phyloP scores from a whole-genome alignment of 2,329 filamentous ascomycete species.

The Chrysosphaeria jannelii region DNA sequence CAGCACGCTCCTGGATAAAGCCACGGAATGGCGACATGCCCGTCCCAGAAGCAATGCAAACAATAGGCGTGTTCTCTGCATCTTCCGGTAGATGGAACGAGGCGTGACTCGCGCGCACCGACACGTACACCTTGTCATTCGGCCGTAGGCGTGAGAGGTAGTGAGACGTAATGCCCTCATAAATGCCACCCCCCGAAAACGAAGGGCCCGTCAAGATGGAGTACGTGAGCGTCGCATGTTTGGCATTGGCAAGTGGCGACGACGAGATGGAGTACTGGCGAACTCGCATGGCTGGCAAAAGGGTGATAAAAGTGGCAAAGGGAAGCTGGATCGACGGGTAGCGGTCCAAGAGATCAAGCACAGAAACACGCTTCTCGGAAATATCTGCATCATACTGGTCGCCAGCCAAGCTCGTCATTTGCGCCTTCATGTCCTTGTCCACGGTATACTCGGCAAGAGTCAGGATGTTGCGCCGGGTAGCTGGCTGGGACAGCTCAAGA shows the following conservation, averaged over 20 bases:
- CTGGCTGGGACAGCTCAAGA: conserved; percentile 42
- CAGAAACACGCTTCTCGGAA: conserved; percentile 23
- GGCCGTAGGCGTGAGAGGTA: conserved; percentile 25
- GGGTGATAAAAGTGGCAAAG: conserved; percentile 26
- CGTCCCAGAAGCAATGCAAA: conserved; percentile 20
- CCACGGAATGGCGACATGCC: conserved; percentile 30
- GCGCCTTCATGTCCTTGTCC: conserved; percentile 7
- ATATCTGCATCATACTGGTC: conserved; percentile 18
- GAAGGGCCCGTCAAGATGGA: conserved; percentile 29
- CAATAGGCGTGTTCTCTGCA: conserved; percentile 15
- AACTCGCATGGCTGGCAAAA: conserved; percentile 29
- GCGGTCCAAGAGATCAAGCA: conserved; percentile 30
- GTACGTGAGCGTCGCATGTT: conserved; percentile 30
- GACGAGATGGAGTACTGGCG: conserved; percentile 34
- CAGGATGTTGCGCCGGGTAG: conserved; percentile 25
- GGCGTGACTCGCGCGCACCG: conserved; percentile 14
- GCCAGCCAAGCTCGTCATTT: conserved; percentile 17
- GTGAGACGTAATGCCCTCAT: conserved; percentile 27
- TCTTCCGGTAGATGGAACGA: conserved; percentile 18
- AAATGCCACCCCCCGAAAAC: conserved; percentile 9
- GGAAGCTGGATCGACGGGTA: conserved; percentile 21
- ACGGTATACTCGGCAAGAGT: conserved; percentile 7
- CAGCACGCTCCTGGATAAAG: conserved; percentile 28
- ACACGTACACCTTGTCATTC: conserved; percentile 16
- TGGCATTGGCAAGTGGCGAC: conserved; percentile 23